These are phyloP conservation scores for Sutorius eximius DNA, from an alignment of 1,284 basidiomycete genomes.

Conservation along the genomic window DNA sequence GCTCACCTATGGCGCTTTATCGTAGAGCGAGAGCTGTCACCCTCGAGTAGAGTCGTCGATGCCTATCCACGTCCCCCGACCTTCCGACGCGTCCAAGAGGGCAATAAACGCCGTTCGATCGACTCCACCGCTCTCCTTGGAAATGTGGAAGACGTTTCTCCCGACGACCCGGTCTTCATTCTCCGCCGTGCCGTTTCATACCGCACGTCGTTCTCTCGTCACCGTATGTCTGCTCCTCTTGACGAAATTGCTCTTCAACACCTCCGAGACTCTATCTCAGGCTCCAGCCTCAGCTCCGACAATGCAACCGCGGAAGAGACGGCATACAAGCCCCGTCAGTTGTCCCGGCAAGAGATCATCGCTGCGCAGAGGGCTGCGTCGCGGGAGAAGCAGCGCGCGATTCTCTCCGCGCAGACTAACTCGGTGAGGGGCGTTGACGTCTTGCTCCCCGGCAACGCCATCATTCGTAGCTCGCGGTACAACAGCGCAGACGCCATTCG, in stretches of 20 bases:
- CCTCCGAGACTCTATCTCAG: conserved; percentile 62
- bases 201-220: conserved; percentile 62
- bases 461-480: conserved; percentile 81
- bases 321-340: conserved; percentile 39
- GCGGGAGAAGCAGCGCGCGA: conserved; percentile 82
- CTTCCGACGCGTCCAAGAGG: conserved; percentile 58
- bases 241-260: conserved; percentile 76
- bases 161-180: conserved; percentile 87
- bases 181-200: conserved; percentile 78
- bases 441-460: conserved; percentile 76
- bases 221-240: conserved; percentile 66
- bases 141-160: conserved; percentile 69
- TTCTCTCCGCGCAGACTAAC: conserved; percentile 83
- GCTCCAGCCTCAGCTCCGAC: conserved; percentile 48
- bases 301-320: conserved; percentile 31
- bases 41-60: conserved; percentile 81
- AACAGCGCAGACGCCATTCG: conserved; percentile 72
- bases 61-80: conserved; percentile 78
- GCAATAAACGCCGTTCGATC: conserved; percentile 79
- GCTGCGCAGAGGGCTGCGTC: conserved; percentile 86
- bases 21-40: conserved; percentile 72
- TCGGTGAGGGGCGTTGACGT: conserved; percentile 86
- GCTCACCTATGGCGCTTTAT: conserved; percentile 12
- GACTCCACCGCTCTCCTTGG: conserved; percentile 78
- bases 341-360: conserved; percentile 84